phyloP scores from a whole-genome alignment of 768 basidiomycete species.

The Mycena vulgaris region DNA sequence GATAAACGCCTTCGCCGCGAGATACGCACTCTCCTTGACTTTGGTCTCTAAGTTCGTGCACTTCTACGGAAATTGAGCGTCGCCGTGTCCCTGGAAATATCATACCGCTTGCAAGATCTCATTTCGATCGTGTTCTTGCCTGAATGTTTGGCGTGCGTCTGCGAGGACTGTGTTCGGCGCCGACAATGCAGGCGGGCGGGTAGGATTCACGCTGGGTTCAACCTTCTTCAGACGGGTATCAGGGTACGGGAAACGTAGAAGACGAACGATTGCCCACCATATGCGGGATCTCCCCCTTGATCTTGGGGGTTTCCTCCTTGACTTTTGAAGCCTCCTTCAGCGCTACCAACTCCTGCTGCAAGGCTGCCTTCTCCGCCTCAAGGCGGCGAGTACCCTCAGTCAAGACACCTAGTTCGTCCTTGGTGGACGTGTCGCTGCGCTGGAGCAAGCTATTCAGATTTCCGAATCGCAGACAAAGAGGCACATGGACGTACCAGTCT shows the following conservation, averaged over 20 bases:
- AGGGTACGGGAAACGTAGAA: too few species aligned
- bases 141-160: neutral
- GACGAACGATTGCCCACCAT: neutral
- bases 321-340: too few species aligned
- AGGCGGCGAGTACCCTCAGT: too few species aligned
- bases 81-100: too few species aligned
- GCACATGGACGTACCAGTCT: too few species aligned
- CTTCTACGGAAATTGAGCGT: neutral
- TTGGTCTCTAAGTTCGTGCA: neutral
- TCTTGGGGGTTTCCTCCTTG: neutral
- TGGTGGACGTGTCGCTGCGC: too few species aligned
- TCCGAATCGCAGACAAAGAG: too few species aligned
- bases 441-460: too few species aligned
- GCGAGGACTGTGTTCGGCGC: neutral
- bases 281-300: neutral
- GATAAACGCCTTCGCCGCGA: slow-evolving; percentile 14
- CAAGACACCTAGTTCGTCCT: too few species aligned
- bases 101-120: neutral
- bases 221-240: neutral
- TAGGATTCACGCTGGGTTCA: neutral
- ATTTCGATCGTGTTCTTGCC: neutral
- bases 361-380: too few species aligned
- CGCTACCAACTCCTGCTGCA: too few species aligned
- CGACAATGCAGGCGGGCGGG: neutral
- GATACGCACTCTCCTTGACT: neutral